Evolutionary conservation across 148 eudicot genomes (phyloP), one percentile per base, ranked within the genome.

Genomic region (Arctostaphylos glauca): DNA sequence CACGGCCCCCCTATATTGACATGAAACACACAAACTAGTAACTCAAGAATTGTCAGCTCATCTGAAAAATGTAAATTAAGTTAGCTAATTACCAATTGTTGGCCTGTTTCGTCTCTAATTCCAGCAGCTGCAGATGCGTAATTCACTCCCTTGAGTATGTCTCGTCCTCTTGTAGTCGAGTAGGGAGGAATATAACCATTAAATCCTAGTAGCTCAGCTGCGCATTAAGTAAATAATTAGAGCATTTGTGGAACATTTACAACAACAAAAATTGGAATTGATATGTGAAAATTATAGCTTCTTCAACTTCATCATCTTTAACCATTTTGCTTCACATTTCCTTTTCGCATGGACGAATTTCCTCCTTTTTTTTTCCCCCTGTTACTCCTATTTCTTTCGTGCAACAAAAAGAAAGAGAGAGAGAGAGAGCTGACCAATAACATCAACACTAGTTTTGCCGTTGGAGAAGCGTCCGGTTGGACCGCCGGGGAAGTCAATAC

Each of bases 61-160:
- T 58, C 18, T 19, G 21, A 6, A 18, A 5, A 18, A 5, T 19
- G 71, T 66, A 23, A 15, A 3, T 25, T 31, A 31, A 25, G 41
- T 25, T 25, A 43, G 31, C 23, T 66, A 66, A 4, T 44, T 89
- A 91, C 94, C 86, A 90, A 70, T 83, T 90, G 92, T 5, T 58
- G 91, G 3, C 94, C 94, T 6, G 94, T 89, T 89, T 92, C 92
- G 19, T 89, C 87, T 53, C 94, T 85, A 64, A 92, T 90, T 10
- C 94, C 94, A 23, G 94, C 92, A 56, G 94, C 91, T 9, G 91
- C 92, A 6, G 94, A 92, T 81, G 92, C 92, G 71, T 86, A 92
- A 68, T 90, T 92, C 14, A 90, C 91, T 16, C 92, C 94, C 73
- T 47, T 73, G 15, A 90, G 85, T 2, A 92, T 62, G 71, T 58